Evolutionary conservation across 805 yeast genomes (phyloP).

Genomic region (Pichia sporocuriosa): DNA sequence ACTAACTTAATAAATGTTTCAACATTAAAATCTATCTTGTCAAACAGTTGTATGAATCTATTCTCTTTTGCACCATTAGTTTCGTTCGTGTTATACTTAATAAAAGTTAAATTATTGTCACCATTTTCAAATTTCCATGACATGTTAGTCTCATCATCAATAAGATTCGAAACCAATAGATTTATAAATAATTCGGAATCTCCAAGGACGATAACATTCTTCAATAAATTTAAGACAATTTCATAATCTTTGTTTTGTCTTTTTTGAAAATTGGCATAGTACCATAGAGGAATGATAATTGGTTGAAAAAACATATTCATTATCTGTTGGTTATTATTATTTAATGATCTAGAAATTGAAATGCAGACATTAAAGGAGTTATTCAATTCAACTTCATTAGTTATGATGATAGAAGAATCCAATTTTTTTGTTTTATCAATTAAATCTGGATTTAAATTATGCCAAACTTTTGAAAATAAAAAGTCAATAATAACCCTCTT

Average conservation of each 20-base stretch:
- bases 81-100: slow-evolving; percentile 17
- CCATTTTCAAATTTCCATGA: slow-evolving; percentile 40
- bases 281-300: slow-evolving; percentile 35
- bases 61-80: slow-evolving; percentile 1
- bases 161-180: slow-evolving; percentile 14
- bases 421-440: slow-evolving; percentile 16
- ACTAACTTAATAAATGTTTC: slow-evolving; percentile 28
- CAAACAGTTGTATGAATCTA: slow-evolving; percentile 28
- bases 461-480: slow-evolving; percentile 46
- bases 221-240: slow-evolving; percentile 33
- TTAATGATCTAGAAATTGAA: slow-evolving; percentile 43
- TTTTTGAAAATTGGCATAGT: slow-evolving; percentile 35
- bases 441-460: slow-evolving; percentile 32
- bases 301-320: slow-evolving; percentile 28
- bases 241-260: slow-evolving; percentile 28
- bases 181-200: slow-evolving; percentile 13
- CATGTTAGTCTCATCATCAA: slow-evolving; percentile 26
- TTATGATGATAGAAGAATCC: slow-evolving; percentile 24
- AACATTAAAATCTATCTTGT: slow-evolving; percentile 35
- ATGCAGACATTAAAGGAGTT: slow-evolving; percentile 60
- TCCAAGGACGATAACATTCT: slow-evolving; percentile 24
- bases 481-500: slow-evolving; percentile 50
- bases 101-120: slow-evolving; percentile 29
- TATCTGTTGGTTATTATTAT: slow-evolving; percentile 30
- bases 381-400: slow-evolving; percentile 45